A percentile compares a stretch with the other conserved stretches of the same genome.
These are phyloP conservation scores for Phialophora macrospora DNA, from an alignment of 2,329 filamentous ascomycete genomes.

Conservation along the genomic window DNA sequence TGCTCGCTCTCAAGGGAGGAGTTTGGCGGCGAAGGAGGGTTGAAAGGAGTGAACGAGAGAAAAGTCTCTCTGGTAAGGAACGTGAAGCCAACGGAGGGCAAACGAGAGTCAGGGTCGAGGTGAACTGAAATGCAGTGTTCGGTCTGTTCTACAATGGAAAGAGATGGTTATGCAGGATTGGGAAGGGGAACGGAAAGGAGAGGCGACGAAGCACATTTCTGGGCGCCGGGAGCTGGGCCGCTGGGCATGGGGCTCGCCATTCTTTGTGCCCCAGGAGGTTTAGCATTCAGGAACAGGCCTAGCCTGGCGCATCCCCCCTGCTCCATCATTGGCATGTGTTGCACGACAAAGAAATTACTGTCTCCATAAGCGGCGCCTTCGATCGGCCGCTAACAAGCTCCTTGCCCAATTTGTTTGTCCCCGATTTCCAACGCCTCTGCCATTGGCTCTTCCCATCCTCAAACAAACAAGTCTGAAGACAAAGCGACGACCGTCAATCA, in stretches of 20 bases:
- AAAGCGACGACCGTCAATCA: slow-evolving; percentile 6
- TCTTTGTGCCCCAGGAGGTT: slow-evolving; percentile 14
- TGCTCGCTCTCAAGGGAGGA: slow-evolving; percentile 4
- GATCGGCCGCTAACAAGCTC: slow-evolving; percentile 27
- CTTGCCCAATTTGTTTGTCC: slow-evolving; percentile 15
- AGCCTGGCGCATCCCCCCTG: slow-evolving; percentile 14
- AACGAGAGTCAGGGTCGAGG: slow-evolving; percentile 31
- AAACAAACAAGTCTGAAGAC: slow-evolving; percentile 17
- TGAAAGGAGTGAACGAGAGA: slow-evolving; percentile 41
- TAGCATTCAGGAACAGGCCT: slow-evolving; percentile 31
- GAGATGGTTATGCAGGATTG: slow-evolving; percentile 17
- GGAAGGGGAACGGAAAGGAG: slow-evolving; percentile 18
- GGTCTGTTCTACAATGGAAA: slow-evolving; percentile 15
- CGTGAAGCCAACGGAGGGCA: slow-evolving; percentile 38
- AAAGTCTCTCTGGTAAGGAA: slow-evolving; percentile 39
- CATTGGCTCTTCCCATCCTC: slow-evolving; percentile 22
- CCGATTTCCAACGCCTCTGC: not conserved
- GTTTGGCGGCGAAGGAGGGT: slow-evolving; percentile 24
- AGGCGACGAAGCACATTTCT: slow-evolving; percentile 16
- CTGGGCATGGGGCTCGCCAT: not conserved
- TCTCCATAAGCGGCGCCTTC: slow-evolving; percentile 25
- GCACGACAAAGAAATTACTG: slow-evolving; percentile 30
- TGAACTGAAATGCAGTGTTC: slow-evolving; percentile 17
- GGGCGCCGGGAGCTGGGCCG: slow-evolving; percentile 20
- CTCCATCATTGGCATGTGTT: slow-evolving; percentile 15